Evolutionary conservation across 768 basidiomycete species (phyloP).

Genomic region (Tulasnella sp.): DNA sequence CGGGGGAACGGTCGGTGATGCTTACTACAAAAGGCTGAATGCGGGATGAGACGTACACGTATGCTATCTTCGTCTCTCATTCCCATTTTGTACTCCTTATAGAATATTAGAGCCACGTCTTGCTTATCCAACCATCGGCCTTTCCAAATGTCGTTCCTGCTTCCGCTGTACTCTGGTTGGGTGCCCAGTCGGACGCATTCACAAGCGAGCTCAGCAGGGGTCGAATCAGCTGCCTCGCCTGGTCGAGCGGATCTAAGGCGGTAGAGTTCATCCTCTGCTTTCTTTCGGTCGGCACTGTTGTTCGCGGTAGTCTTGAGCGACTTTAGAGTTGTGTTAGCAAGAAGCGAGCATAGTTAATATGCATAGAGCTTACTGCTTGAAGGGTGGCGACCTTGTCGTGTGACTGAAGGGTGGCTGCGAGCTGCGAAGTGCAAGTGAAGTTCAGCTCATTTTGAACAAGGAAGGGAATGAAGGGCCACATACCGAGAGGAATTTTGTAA

Average conservation of each 20-base stretch:
- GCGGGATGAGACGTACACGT: neutral
- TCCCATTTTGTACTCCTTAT: neutral
- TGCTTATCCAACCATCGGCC: constrained; percentile 14
- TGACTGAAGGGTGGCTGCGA: neutral
- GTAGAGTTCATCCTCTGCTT: neutral
- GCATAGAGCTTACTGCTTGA: neutral
- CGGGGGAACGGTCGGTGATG: neutral
- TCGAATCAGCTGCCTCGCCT: neutral
- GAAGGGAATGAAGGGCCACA: neutral
- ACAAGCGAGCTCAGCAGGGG: neutral
- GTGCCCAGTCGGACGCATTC: neutral
- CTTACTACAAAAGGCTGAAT: neutral
- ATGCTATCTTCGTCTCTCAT: neutral
- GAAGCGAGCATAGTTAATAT: neutral
- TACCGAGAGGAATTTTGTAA: no score
- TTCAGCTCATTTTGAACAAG: neutral
- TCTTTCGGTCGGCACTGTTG: no score
- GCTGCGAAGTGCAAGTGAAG: neutral
- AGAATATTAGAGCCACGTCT: constrained; percentile 2
- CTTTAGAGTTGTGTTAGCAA: neutral
- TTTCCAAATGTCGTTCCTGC: constrained; percentile 10
- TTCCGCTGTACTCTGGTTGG: neutral
- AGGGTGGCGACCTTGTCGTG: neutral
- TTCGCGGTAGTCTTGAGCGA: neutral
- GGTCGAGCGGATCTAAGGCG: neutral